phyloP scores from a whole-genome alignment of 2,329 filamentous ascomycete species.

The Botrytis pseudocinerea region DNA sequence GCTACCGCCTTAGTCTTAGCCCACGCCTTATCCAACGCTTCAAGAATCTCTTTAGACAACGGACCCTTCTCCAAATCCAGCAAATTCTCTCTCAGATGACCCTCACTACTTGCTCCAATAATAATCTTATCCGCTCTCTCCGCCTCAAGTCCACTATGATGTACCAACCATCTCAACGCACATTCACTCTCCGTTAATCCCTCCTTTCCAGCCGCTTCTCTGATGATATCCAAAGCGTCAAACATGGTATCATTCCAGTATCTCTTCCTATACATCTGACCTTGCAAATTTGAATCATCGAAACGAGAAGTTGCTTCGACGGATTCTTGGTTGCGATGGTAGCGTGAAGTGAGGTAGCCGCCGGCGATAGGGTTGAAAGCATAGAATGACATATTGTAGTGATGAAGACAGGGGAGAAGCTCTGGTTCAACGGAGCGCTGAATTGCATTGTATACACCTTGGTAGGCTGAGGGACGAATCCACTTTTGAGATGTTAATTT shows the following conservation, averaged over 20 bases:
- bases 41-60: conserved; percentile 66
- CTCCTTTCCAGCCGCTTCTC: conserved; percentile 66
- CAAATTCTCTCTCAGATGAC: conserved; percentile 59
- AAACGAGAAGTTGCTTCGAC: conserved; percentile 29
- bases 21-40: conserved; percentile 17
- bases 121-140: conserved; percentile 58
- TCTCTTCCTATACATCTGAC: conserved; percentile 52
- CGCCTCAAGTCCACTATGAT: conserved; percentile 63
- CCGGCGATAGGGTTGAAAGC: conserved; percentile 60
- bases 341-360: conserved; percentile 47
- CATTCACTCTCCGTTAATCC: conserved; percentile 69
- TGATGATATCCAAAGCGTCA: conserved; percentile 66
- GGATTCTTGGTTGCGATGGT: conserved; percentile 46
- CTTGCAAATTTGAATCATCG: conserved; percentile 49
- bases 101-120: conserved; percentile 57
- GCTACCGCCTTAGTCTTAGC: conserved; percentile 3
- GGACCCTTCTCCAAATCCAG: conserved; percentile 65
- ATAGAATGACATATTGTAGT: conserved; percentile 61
- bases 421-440: conserved; percentile 60
- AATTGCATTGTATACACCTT: conserved; percentile 40
- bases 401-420: conserved; percentile 56
- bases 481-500: conserved; percentile 27
- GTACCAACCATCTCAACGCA: conserved; percentile 71
- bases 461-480: conserved; percentile 41
- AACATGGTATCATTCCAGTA: conserved; percentile 65